A percentile compares a stretch with the other conserved stretches of the same genome.
Evolutionary conservation across 768 basidiomycete species (phyloP).

Genomic region (Psilocybe azurescens): DNA sequence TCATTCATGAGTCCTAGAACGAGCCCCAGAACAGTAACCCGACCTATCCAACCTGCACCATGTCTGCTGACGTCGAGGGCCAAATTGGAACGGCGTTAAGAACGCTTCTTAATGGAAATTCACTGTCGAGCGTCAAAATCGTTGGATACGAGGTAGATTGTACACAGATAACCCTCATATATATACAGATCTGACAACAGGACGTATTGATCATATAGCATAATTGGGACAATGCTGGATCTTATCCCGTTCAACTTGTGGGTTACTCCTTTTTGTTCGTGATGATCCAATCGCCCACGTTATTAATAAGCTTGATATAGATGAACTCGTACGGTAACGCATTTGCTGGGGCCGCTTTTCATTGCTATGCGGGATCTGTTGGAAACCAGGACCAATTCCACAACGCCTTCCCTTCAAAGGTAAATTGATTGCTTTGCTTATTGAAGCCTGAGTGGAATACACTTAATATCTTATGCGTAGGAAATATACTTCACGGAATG

Average conservation of each 20-base stretch:
- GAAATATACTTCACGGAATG: constrained; percentile 67
- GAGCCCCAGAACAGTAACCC: constrained; percentile 63
- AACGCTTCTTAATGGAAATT: constrained; percentile 64
- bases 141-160: constrained; percentile 51
- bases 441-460: no score
- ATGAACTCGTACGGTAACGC: constrained; percentile 61
- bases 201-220: constrained; percentile 42
- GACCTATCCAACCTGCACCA: constrained; percentile 69
- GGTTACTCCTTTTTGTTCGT: constrained; percentile 3
- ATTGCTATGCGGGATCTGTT: constrained; percentile 69
- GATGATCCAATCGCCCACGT: no score
- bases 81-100: constrained; percentile 62
- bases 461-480: constrained; percentile 32
- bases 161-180: not conserved
- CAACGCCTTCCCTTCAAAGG: constrained; percentile 59
- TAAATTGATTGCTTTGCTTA: constrained; percentile 15
- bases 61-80: constrained; percentile 61
- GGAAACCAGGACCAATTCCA: constrained; percentile 61
- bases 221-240: constrained; percentile 72
- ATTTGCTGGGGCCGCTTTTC: constrained; percentile 72
- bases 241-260: constrained; percentile 61
- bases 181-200: no score
- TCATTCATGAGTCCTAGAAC: constrained; percentile 33
- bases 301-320: constrained; percentile 21
- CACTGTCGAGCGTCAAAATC: constrained; percentile 61